phyloP scores from a whole-genome alignment of 2,329 filamentous ascomycete genomes.

The Didymella glomerata region DNA sequence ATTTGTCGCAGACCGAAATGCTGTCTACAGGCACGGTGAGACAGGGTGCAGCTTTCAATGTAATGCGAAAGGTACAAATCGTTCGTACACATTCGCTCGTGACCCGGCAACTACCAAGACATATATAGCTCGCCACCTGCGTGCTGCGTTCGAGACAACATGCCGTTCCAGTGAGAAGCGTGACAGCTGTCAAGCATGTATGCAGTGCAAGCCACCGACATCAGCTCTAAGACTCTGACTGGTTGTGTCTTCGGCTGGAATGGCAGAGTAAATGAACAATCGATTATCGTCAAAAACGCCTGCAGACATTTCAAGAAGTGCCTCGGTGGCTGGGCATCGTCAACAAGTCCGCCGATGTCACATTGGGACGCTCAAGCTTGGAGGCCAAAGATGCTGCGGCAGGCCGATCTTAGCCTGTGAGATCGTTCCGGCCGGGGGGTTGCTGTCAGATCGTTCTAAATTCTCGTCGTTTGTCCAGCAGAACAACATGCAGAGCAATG shows the following conservation, averaged over 20 bases:
- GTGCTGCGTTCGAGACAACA: neutral
- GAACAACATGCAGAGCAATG: constrained; percentile 1
- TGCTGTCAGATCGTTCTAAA: constrained; percentile 11
- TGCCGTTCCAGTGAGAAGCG: constrained; percentile 11
- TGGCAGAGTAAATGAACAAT: constrained; percentile 2
- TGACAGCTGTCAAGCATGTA: constrained; percentile 21
- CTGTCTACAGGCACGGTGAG: neutral
- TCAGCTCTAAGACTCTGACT: constrained; percentile 11
- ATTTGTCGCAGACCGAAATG: neutral
- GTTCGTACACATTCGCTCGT: neutral
- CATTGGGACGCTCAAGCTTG: constrained; percentile 11
- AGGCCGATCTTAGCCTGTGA: constrained; percentile 21
- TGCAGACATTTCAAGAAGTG: constrained; percentile 5
- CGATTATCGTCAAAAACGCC: neutral
- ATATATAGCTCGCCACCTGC: neutral
- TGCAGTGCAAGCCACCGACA: constrained; percentile 20
- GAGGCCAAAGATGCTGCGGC: constrained; percentile 11
- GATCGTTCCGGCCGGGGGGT: constrained; percentile 14
- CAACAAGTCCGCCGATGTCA: constrained; percentile 19
- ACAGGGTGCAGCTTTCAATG: neutral
- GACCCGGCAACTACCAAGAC: neutral
- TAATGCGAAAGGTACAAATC: neutral
- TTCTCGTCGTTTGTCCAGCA: neutral
- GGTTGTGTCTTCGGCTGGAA: neutral
- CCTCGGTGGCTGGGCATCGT: constrained; percentile 18